Conservation (phyloP, 1,284 basidiomycete species). For the Sporisorium reilianum region DNA sequence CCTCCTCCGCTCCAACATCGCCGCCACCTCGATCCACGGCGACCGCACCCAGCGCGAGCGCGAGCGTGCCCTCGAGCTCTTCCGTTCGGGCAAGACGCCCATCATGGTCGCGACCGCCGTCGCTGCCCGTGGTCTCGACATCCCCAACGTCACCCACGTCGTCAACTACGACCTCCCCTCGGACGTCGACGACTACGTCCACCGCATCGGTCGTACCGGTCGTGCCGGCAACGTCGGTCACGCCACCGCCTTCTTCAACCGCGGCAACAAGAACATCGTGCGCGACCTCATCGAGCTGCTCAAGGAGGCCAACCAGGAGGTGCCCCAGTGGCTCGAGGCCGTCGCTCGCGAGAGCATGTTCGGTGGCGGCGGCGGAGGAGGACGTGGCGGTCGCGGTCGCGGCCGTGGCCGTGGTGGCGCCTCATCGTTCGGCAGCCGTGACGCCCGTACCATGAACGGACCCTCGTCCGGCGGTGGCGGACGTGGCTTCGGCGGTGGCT, state of each 20-base stretch:
- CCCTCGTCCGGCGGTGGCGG: constrained; percentile 51
- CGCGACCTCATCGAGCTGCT: constrained; percentile 91
- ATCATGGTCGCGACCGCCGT: constrained; percentile 98
- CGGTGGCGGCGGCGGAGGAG: constrained; percentile 72
- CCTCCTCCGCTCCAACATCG: constrained; percentile 84
- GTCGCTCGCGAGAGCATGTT: constrained; percentile 86
- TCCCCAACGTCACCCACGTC: constrained; percentile 99
- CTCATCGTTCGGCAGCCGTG: constrained; percentile 62
- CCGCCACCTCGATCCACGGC: constrained; percentile 95
- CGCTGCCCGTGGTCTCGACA: constrained; percentile 98
- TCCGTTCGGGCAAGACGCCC: constrained; percentile 92
- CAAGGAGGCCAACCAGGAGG: constrained; percentile 95
- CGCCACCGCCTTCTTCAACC: constrained; percentile 75
- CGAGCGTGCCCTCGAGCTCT: constrained; percentile 93
- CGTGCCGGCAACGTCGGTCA: constrained; percentile 99
- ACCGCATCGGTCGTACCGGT: constrained; percentile 86
- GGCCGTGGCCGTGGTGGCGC: constrained; percentile 74
- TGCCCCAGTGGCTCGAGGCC: constrained; percentile 90
- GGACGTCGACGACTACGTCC: constrained; percentile 84
- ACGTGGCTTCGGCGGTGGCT: constrained; percentile 56
- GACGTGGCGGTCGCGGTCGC: constrained; percentile 75
- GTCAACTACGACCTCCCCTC: constrained; percentile 98
- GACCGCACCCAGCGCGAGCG: constrained; percentile 98
- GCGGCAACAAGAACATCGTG: constrained; percentile 78
- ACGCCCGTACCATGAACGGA: constrained; percentile 66